phyloP scores from a whole-genome alignment of 805 yeast genomes.

The Candida boidinii region DNA sequence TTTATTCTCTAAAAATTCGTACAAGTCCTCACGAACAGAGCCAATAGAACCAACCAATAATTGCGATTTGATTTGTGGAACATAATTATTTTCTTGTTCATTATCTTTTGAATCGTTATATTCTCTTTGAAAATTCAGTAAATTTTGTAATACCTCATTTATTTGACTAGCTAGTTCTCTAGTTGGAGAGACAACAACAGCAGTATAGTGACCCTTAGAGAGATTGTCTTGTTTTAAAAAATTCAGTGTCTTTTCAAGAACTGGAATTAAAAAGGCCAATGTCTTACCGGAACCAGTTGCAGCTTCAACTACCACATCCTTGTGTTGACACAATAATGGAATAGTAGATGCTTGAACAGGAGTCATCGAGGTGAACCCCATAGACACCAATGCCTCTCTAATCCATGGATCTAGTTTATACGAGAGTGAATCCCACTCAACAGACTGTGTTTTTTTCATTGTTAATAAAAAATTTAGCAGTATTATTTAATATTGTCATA shows the following conservation, averaged over 20 bases:
- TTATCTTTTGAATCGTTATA: conserved; percentile 23
- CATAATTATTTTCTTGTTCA: too few relatives aligned
- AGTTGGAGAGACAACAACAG: conserved; percentile 66
- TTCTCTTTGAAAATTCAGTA: conserved; percentile 52
- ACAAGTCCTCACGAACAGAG: conserved; percentile 64
- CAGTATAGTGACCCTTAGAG: conserved; percentile 60
- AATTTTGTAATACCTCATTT: conserved; percentile 49
- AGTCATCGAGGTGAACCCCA: conserved; percentile 80
- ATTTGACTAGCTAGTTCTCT: conserved; percentile 63
- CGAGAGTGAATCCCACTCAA: conserved; percentile 52
- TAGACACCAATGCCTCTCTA: conserved; percentile 55
- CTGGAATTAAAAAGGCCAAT: conserved; percentile 79
- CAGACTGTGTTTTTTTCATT: conserved; percentile 34
- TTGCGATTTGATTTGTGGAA: conserved; percentile 40
- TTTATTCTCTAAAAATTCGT: conserved; percentile 37
- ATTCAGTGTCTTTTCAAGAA: conserved; percentile 53
- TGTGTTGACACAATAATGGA: conserved; percentile 73
- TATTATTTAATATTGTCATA: too few relatives aligned
- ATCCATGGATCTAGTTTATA: conserved; percentile 63
- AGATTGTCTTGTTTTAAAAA: conserved; percentile 22
- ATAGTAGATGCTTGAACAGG: conserved; percentile 96
- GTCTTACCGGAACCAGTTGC: conserved; percentile 99
- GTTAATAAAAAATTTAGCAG: too few relatives aligned
- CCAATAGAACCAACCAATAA: conserved; percentile 56
- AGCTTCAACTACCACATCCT: conserved; percentile 95